phyloP scores from a whole-genome alignment of 495 filamentous ascomycete genomes.

The Aspergillus sclerotiicarbonarius region DNA sequence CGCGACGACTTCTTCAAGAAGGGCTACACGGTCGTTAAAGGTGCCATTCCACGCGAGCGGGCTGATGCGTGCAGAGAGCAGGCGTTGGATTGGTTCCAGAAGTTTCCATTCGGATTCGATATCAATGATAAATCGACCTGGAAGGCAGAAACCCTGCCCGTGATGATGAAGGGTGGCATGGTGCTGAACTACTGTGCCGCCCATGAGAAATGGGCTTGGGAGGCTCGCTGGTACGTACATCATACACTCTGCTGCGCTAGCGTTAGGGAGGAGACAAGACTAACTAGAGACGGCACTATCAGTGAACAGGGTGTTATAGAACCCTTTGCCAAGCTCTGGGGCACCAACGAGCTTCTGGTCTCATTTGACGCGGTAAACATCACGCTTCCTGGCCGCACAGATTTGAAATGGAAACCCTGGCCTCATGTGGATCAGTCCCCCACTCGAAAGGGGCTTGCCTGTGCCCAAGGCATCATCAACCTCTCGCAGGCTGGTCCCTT shows the following conservation, averaged over 20 bases:
- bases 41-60: constrained; percentile 26
- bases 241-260: too few relatives aligned
- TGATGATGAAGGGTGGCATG: constrained; percentile 39
- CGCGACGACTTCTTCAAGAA: constrained; percentile 37
- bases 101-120: constrained; percentile 39
- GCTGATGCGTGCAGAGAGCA: constrained; percentile 34
- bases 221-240: constrained; percentile 20
- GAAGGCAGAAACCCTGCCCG: constrained; percentile 37
- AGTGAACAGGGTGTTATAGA: constrained; percentile 41
- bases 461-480: constrained; percentile 38
- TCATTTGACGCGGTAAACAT: constrained; percentile 43
- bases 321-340: constrained; percentile 40
- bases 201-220: constrained; percentile 34
- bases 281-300: too few relatives aligned
- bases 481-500: constrained; percentile 39
- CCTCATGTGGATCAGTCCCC: constrained; percentile 43
- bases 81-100: constrained; percentile 38
- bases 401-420: constrained; percentile 33
- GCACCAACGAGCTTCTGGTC: constrained; percentile 35
- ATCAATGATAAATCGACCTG: constrained; percentile 37
- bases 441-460: constrained; percentile 28
- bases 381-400: constrained; percentile 31
- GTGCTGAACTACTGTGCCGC: constrained; percentile 27
- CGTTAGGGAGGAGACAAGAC: too few relatives aligned
- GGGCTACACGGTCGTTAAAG: constrained; percentile 35